Base-by-base conservation (phyloP, 2,329 filamentous ascomycete genomes). In the Geosmithia flava region DNA sequence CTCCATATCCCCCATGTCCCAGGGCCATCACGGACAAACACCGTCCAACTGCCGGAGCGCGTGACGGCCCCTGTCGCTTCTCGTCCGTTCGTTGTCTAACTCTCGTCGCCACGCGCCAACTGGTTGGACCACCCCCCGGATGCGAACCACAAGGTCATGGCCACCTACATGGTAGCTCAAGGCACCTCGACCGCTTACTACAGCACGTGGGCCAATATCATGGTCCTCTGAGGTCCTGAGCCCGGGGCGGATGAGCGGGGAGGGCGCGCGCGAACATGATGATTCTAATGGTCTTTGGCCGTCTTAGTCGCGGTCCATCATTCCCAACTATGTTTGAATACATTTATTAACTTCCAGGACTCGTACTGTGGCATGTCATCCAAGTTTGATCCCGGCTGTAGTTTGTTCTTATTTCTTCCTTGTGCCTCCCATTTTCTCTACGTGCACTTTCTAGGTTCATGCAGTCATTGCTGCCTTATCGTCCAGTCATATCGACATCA, bases 1-100 rank as follows among this genome's bases (percentile, higher is more conserved):
- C 23, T 27, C 23, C 23, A 4, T 5, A 27, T 47, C 42, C 16
- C 49, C 44, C 51, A n/a, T n/a, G n/a, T n/a, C n/a, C n/a, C n/a
- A n/a, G n/a, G n/a, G n/a, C n/a, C n/a, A 27, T 27, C 23, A 51
- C 55, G 52, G 53, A 57, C 59, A 53, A 63, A 62, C 61, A 56
- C 51, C 53, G 46, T 57, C 53, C 53, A 56, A 51, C 54, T 46
- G 47, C 53, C 54, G 53, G 50, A 55, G 55, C 61, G 53, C 61
- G 61, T 64, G 61, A 53, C 56, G 49, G 51, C 54, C 49, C 50
- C 53, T 52, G 47, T 48, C 11, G 20, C 42, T 44, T 27, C 8
- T 27, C 23, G n/a, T n/a, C 46, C 20, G 27, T 30, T 48, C 37
- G 27, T 23, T 44, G 43, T 49, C 51, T 48, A 45, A 49, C 51